Base-by-base conservation (phyloP, 495 filamentous ascomycete species). In the Aspergillus wentii region DNA sequence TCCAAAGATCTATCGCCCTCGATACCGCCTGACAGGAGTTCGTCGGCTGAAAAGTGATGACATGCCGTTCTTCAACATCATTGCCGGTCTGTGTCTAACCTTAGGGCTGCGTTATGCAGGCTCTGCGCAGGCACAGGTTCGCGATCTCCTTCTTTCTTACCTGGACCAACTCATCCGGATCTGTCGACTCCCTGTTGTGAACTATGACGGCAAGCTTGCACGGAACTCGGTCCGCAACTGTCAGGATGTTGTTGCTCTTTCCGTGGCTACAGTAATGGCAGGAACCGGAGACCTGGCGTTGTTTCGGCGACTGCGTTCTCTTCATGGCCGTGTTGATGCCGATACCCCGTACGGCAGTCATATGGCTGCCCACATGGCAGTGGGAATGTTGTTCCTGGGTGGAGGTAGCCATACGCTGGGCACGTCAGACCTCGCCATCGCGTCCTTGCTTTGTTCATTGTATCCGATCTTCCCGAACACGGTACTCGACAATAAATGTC, bases 301-400 rank as follows among this genome's bases (percentile, higher is more conserved):
- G n/a, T 86, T 97, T 55, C 80, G 94, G n/a, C 78, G 90, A 10
- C 72, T 99, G 17, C 81, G 92, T 4, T 79, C 80, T 18, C 76
- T 96, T 23, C 92, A 97, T 49, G 90, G 89, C 11, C 79, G 91
- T n/a, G 77, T 88, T 32, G 85, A 95, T 39, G 56, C 75, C 3
- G 88, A 90, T 35, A 91, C 83, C 2, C 80, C 89, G 0, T 99
- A 94, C 51, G 92, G 92, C 35, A 94, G 87, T 41, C 91, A 99
- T 53, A 76, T 97, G 48, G 94, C 92, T 9, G 76, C 82, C 3
- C 94, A 99, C 56, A 80, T 96, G 54, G 90, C 92, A 3, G 81
- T 97, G 35, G 92, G 92, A 15, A 75, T 85, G 27, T 73, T 99
- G 8, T 99, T 97, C 59, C 68, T 99, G 20, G 92, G 86, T 14